Percentiles rank a stretch among this genome's conserved stretches.
Conservation (phyloP, 1,139 yeast species). For the Yamadazyma atmosphaerica region DNA sequence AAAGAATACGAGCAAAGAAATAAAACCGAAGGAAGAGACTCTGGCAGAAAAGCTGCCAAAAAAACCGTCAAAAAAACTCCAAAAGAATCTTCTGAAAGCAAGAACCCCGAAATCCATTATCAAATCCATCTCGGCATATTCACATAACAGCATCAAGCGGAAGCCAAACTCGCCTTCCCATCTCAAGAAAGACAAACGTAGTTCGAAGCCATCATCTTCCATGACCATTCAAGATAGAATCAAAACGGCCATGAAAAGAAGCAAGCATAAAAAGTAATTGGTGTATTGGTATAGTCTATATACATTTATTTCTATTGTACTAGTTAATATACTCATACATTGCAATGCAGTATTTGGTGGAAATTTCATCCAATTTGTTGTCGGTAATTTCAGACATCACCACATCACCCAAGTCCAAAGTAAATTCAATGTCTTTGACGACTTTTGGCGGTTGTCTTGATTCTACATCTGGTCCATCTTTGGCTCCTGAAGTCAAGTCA, state of each 20-base stretch:
- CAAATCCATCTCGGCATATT: too few species aligned
- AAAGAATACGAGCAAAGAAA: too few species aligned
- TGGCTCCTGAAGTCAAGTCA: constrained; percentile 24
- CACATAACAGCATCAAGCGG: too few species aligned
- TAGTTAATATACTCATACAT: constrained; percentile 11
- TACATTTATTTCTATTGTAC: too few species aligned
- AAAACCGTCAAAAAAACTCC: too few species aligned
- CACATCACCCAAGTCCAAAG: constrained; percentile 10
- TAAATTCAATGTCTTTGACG: constrained; percentile 7
- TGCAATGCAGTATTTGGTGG: constrained; percentile 13
- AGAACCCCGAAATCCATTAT: too few species aligned
- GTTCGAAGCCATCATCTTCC: neutral
- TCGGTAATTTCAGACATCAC: constrained; percentile 2
- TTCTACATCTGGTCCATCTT: constrained; percentile 26
- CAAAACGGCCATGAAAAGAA: neutral
- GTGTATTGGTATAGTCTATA: neutral
- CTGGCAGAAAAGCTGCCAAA: too few species aligned
- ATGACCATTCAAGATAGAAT: neutral
- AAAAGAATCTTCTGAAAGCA: too few species aligned
- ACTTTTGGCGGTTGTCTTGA: constrained; percentile 23
- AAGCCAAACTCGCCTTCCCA: too few species aligned
- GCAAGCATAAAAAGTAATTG: neutral
- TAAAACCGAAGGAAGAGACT: too few species aligned
- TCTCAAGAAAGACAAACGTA: neutral
- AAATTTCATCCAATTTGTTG: constrained; percentile 8